Conservation (phyloP, 768 basidiomycete genomes). For the Termitomyces sp. region DNA sequence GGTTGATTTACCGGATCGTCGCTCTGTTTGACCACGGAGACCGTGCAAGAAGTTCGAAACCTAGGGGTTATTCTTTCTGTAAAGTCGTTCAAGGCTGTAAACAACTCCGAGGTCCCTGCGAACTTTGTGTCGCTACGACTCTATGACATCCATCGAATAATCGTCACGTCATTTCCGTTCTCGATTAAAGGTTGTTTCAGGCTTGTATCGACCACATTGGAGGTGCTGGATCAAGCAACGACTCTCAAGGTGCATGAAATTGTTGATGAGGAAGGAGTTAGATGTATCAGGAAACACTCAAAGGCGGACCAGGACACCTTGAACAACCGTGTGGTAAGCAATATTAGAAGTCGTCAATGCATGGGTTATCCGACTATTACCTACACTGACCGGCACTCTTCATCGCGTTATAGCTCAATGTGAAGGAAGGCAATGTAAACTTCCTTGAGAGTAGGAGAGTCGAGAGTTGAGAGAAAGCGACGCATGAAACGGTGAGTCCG, state of each 20-base stretch:
- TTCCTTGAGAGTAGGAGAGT: neutral
- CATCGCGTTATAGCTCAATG: neutral
- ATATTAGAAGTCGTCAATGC: neutral
- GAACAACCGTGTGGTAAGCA: neutral
- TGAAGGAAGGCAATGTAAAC: neutral
- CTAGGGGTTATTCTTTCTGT: neutral
- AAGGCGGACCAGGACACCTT: neutral
- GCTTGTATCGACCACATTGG: neutral
- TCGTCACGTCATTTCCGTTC: neutral
- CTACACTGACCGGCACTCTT: neutral
- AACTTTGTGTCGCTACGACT: neutral
- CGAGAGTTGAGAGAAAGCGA: neutral
- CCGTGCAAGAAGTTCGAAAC: conserved; percentile 4
- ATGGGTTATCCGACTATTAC: neutral
- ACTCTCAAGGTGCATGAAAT: neutral
- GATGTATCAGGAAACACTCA: neutral
- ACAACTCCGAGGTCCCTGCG: conserved; percentile 2
- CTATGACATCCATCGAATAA: too few species aligned
- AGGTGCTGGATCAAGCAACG: neutral
- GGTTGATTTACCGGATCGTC: conserved; percentile 7
- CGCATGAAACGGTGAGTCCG: neutral
- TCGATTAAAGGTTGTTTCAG: neutral
- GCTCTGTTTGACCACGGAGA: conserved; percentile 6
- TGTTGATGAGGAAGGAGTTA: neutral
- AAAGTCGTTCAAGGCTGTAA: neutral